Base-by-base conservation (phyloP, 2,329 filamentous ascomycete species). In the Paradendryphiella salina region DNA sequence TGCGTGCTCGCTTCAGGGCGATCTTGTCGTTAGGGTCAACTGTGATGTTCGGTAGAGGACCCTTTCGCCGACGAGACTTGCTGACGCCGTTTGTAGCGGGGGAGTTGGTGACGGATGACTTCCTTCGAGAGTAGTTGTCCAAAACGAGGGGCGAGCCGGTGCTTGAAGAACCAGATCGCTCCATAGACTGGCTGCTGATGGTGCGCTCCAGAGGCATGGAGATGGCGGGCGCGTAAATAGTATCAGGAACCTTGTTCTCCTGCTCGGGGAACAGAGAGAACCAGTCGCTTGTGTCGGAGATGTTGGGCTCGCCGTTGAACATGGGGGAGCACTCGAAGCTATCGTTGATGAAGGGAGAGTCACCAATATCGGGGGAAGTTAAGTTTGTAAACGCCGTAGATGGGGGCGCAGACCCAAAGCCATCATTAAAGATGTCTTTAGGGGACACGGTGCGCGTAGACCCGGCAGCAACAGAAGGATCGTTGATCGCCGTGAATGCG, bases 1-100 rank as follows among this genome's bases (percentile, higher is more conserved):
- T 97, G 61, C 91, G 88, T 42, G 91, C 92, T 72, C 93, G 89
- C 85, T 96, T 96, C 80, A 92, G 83, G 15, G 90, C 90, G n/a
- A 88, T 73, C 8, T 82, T 83, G 66, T 96, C 92, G 34, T 64
- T 76, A 0, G 85, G 83, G 62, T 96, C 89, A 31, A 91, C 83
- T 54, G 87, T 77, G 70, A 96, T 92, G 5, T 87, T 86, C 56
- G 88, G 86, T 47, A 96, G 79, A 56, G 88, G 86, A 80, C 92
- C 93, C 69, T 90, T 85, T 57, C 89, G 88, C 71, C 88, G 86
- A 60, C 89, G 87, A 64, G 87, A 77, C 61, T 74, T 74, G 67
- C 76, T 82, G 47, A 95, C 85, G 54, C 89, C 89, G 66, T 87
- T 88, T 56, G 85, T 85, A 53, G 76, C 75, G 72, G 81, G 77